Evolutionary conservation across 345 rosid genomes (phyloP), one percentile per base, ranked within the genome.

Genomic region (Laguncularia racemosa): DNA sequence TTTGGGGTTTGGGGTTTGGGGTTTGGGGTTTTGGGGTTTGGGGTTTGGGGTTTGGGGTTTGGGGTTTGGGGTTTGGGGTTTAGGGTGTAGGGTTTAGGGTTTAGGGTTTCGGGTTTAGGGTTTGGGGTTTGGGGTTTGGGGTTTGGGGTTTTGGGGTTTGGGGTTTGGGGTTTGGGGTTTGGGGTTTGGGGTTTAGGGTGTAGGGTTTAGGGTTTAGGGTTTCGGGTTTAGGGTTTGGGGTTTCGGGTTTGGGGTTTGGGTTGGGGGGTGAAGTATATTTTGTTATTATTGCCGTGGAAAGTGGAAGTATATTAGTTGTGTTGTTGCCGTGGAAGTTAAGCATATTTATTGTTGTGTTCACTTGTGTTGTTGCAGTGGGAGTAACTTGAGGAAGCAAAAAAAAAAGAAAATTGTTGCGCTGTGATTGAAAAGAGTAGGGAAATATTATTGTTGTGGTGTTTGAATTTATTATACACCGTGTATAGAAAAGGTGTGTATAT

Each of bases 161-260:
- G 56, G 56, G 56, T 12, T 53, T 53, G 11, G 56, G 53, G 56
- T 6, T 53, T 23, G 11, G 56, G 56, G 56, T 53, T 53, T 53
- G 11, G 56, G 56, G 56, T 12, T 2, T 53, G 13, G 43, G 56
- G 56, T 1, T 53, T 53, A 20, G 20, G 56, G 56, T 20, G 19
- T 53, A 20, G 43, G 56, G 56, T 6, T 53, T 23, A 20, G 43
- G 56, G 56, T 6, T 53, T 53, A 20, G 5, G 56, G 56, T 6
- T 53, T 53, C 9, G 43, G 56, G 56, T 13, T 5, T 23, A 20
- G 43, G 56, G 56, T 20, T 53, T 23, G 1, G 43, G 56, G 56
- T 6, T 53, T 53, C 1, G 43, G 56, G 56, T 6, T 53, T 53
- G 1, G 43, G 56, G 56, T 6, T 53, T 53, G 43, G 56, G 56